Base-by-base conservation (phyloP, 2,329 filamentous ascomycete species). In the Aureobasidium vineae region DNA sequence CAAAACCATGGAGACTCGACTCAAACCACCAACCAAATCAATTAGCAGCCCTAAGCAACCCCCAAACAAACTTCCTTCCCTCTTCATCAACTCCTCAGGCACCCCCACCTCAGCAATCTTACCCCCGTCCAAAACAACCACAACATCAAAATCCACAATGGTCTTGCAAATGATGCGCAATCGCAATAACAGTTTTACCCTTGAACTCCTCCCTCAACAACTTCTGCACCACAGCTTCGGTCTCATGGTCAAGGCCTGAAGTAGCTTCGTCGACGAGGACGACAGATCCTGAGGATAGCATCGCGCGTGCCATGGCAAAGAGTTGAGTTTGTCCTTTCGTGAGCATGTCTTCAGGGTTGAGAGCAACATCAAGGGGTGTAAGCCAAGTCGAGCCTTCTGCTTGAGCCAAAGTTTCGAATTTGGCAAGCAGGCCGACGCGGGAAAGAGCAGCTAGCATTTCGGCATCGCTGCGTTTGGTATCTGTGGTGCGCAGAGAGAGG, bases 151-250 rank as follows among this genome's bases (percentile, higher is more conserved):
- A 63, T 83, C 81, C 68, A 83, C 75, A 16, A 86, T 83, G 66
- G 83, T 84, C 43, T 84, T 84, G 80, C 49, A 86, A 76, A 33
- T 84, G 83, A 74, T 86, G 84, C 5, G 84, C 83, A 1, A 86
- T 82, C 0, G 82, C 79, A 60, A 86, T 79, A 65, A 90, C 83
- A 0, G 88, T 90, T 68, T 85, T 83, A 3, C 77, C 78, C 2
- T 75, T 73, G 71, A 88, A 87, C 28, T 77, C 77, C 36, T 80
- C 79, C 54, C 84, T 80, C 64, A 88, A 38, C 33, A 70, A 33
- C 33, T 63, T 49, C 40, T 66, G 66, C 31, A 69, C 38, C 33
- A 41, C 23, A 33, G 61, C 66, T 31, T 69, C 68, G 2, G 71
- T 72, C 63, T 70, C 70, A 50, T 73, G 72, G 57, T 75, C 74